Evolutionary conservation across 768 basidiomycete genomes (phyloP).

Genomic region (Rhodosporidiobolus odoratus): DNA sequence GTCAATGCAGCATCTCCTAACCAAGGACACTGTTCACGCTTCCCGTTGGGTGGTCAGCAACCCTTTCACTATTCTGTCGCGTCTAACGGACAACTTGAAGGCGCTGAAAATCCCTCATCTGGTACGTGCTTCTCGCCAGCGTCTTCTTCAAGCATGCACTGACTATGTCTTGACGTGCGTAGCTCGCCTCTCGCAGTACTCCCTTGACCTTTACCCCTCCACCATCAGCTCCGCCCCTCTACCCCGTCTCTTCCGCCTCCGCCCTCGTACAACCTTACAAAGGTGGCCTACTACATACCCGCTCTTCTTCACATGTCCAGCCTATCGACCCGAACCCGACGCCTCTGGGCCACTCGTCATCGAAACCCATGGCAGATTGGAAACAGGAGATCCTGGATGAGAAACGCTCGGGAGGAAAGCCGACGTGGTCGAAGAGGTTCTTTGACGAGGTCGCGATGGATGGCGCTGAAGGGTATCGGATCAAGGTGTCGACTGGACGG

Average conservation of each 20-base stretch:
- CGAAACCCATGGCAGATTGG: not conserved
- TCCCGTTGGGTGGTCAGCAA: conserved; percentile 32
- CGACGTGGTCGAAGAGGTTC: not conserved
- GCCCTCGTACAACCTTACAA: not conserved
- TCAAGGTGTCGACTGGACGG: not conserved
- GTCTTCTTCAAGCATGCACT: no score
- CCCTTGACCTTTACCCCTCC: conserved; percentile 14
- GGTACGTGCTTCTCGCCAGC: not conserved
- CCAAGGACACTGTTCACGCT: conserved; percentile 17
- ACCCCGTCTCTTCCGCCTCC: not conserved
- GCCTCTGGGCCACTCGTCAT: not conserved
- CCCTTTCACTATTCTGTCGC: conserved; percentile 23
- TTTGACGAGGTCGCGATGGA: conserved; percentile 1
- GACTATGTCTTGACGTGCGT: not conserved
- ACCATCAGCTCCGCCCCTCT: not conserved
- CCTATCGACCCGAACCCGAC: not conserved
- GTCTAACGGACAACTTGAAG: not conserved
- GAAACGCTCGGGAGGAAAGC: not conserved
- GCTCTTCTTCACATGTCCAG: not conserved
- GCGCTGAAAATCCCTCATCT: conserved; percentile 1
- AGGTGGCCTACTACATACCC: not conserved
- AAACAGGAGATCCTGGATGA: not conserved
- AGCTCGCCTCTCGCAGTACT: not conserved
- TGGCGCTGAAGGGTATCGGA: not conserved
- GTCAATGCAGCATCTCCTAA: conserved; percentile 8